Conservation (phyloP, 2,329 filamentous ascomycete genomes). For the Aureobasidium sp. region DNA sequence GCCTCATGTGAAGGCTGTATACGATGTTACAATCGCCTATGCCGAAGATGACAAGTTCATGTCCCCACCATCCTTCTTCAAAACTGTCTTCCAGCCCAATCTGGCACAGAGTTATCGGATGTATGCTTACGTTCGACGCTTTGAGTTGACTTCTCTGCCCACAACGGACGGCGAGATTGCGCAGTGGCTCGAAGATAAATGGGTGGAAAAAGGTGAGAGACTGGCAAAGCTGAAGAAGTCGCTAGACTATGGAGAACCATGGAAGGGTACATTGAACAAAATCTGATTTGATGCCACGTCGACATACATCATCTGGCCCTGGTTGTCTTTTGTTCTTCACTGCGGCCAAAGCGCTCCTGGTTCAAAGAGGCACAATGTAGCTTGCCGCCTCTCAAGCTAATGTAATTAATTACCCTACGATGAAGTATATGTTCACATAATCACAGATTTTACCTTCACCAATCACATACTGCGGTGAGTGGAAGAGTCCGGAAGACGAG, state of each 20-base stretch:
- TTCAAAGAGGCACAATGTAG: neutral
- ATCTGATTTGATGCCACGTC: neutral
- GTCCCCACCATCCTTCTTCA: conserved; percentile 24
- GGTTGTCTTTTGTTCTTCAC: neutral
- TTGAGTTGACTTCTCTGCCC: conserved; percentile 23
- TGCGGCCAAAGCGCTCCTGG: neutral
- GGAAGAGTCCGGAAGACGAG: neutral
- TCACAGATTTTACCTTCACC: neutral
- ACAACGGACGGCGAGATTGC: conserved; percentile 22
- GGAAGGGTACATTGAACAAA: neutral
- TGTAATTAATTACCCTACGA: neutral
- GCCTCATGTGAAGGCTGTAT: conserved; percentile 28
- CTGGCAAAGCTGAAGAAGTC: conserved; percentile 20
- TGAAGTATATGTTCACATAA: neutral
- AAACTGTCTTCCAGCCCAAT: conserved; percentile 21
- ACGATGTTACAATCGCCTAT: conserved; percentile 33
- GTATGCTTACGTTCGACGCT: conserved; percentile 26
- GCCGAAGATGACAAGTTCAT: conserved; percentile 23
- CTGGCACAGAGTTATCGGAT: conserved; percentile 23
- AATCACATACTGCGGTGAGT: neutral
- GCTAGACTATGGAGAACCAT: neutral
- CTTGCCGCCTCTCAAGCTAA: neutral
- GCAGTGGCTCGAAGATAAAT: conserved; percentile 28
- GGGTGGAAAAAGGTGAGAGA: conserved; percentile 28
- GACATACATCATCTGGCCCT: neutral